Percentiles rank a stretch among this genome's conserved stretches.
Conservation (phyloP, 495 filamentous ascomycete species). For the Trichoderma asperelloides region DNA sequence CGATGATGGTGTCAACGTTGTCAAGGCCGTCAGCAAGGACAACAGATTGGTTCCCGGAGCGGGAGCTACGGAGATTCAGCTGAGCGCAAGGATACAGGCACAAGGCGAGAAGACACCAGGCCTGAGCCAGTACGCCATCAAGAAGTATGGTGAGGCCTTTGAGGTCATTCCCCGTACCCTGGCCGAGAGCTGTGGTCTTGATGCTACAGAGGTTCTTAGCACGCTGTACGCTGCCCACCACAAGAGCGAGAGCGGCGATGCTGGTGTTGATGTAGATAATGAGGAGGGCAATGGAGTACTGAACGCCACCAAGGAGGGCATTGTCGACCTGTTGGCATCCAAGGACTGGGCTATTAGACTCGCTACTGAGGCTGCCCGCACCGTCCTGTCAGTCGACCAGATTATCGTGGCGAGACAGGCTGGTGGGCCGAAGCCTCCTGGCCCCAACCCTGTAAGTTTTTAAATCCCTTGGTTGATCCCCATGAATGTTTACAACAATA, state of each 20-base stretch:
- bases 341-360: constrained; percentile 97
- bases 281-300: constrained; percentile 69
- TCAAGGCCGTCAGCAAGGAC: constrained; percentile 96
- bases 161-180: constrained; percentile 91
- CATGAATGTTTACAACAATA: neutral
- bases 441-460: constrained; percentile 61
- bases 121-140: constrained; percentile 87
- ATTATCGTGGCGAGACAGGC: constrained; percentile 98
- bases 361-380: constrained; percentile 88
- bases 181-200: constrained; percentile 88
- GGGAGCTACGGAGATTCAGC: constrained; percentile 90
- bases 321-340: constrained; percentile 80
- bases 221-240: constrained; percentile 87
- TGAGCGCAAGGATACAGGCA: constrained; percentile 82
- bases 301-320: constrained; percentile 81
- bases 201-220: constrained; percentile 90
- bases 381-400: constrained; percentile 94
- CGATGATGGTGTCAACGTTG: constrained; percentile 96
- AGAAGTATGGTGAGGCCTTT: constrained; percentile 95
- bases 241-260: constrained; percentile 78
- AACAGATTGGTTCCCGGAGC: constrained; percentile 86
- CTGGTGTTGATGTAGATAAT: constrained; percentile 87
- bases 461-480: neutral
- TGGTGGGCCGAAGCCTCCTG: constrained; percentile 92
- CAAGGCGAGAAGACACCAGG: constrained; percentile 88